phyloP scores from a whole-genome alignment of 1,139 yeast species.

The Kazachstania sp. region DNA sequence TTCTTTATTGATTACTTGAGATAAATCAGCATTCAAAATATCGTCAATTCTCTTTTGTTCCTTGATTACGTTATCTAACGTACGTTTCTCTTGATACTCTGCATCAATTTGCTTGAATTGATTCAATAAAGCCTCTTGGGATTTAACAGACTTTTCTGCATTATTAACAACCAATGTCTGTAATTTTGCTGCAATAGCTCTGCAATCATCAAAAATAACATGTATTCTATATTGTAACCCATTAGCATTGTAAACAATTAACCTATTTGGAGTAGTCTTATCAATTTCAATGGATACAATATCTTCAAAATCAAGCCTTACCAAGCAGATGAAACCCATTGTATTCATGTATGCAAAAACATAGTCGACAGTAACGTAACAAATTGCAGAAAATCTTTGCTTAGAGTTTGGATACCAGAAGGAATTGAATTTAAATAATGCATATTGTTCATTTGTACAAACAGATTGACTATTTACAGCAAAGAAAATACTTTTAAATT shows the following conservation, averaged over 20 bases:
- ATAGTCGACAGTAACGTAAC: conserved; percentile 55
- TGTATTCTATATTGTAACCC: conserved; percentile 50
- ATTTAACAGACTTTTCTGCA: conserved; percentile 38
- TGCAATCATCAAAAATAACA: conserved; percentile 58
- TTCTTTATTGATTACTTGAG: neutral
- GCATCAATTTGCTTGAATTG: conserved; percentile 21
- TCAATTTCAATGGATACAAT: conserved; percentile 52
- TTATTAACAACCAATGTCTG: conserved; percentile 48
- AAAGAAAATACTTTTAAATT: conserved; percentile 67
- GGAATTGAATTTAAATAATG: conserved; percentile 58
- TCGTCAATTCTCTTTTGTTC: conserved; percentile 2
- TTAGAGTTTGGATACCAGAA: conserved; percentile 62
- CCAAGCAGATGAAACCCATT: conserved; percentile 66
- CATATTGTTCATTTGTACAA: conserved; percentile 44
- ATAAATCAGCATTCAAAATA: neutral
- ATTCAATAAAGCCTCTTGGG: conserved; percentile 22
- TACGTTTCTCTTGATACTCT: conserved; percentile 31
- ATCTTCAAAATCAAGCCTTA: conserved; percentile 42
- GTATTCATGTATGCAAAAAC: conserved; percentile 64
- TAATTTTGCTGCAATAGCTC: conserved; percentile 43
- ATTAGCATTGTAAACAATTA: conserved; percentile 50
- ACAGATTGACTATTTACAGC: conserved; percentile 19
- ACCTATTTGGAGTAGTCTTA: conserved; percentile 41
- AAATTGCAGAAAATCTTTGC: conserved; percentile 66
- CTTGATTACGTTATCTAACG: conserved; percentile 9